Conservation (phyloP, 2,329 filamentous ascomycete species). For the Xylariaceae sp. region DNA sequence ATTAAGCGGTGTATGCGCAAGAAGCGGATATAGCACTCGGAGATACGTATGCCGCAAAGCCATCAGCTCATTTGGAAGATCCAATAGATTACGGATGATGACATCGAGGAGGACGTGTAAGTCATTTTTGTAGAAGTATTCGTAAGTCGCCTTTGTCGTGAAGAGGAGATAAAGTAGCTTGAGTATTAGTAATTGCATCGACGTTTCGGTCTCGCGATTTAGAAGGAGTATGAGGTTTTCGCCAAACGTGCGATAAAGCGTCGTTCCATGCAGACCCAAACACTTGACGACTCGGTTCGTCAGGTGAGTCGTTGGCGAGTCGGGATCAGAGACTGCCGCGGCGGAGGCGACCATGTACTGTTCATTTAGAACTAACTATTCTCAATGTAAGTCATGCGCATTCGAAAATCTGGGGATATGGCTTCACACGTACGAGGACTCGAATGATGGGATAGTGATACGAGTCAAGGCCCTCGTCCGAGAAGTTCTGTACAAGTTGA, state of each 20-base stretch:
- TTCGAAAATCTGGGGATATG: background rate
- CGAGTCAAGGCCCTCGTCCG: slow-evolving; percentile 81
- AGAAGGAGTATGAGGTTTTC: slow-evolving; percentile 94
- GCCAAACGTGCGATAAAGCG: slow-evolving; percentile 85
- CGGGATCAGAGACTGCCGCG: slow-evolving; percentile 41
- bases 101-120: slow-evolving; percentile 91
- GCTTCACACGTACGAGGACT: slow-evolving; percentile 64
- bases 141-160: slow-evolving; percentile 83
- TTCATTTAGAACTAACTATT: slow-evolving; percentile 87
- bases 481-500: slow-evolving; percentile 78
- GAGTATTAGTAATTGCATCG: slow-evolving; percentile 89
- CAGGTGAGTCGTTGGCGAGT: slow-evolving; percentile 46
- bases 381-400: slow-evolving; percentile 2
- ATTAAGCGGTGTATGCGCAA: slow-evolving; percentile 86
- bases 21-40: slow-evolving; percentile 81
- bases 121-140: slow-evolving; percentile 99
- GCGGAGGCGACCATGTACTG: slow-evolving; percentile 87
- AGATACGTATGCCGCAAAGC: slow-evolving; percentile 88
- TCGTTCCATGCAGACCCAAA: slow-evolving; percentile 71
- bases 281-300: slow-evolving; percentile 95
- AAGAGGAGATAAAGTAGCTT: slow-evolving; percentile 95
- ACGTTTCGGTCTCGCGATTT: slow-evolving; percentile 92
- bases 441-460: slow-evolving; percentile 95
- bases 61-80: slow-evolving; percentile 77
- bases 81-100: slow-evolving; percentile 92